Percentiles rank a stretch among this genome's conserved stretches.
Conservation (phyloP, 495 filamentous ascomycete species). For the Lophiostoma macrostomum region DNA sequence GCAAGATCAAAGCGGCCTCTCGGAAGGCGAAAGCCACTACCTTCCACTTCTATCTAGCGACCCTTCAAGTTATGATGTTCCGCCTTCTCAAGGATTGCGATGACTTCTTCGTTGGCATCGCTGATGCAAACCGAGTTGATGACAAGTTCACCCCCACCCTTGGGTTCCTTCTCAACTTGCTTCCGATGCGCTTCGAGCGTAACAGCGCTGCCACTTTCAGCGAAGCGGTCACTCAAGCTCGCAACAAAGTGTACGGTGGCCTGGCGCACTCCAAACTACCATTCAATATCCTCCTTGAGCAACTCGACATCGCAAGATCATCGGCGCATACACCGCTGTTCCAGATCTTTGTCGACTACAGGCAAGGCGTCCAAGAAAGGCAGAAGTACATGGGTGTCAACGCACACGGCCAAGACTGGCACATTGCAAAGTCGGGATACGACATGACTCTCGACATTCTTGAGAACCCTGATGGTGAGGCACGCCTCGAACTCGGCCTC, state of each 20-base stretch:
- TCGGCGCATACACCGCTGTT: neutral
- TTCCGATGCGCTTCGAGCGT: neutral
- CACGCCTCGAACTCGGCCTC: neutral
- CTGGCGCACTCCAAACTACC: neutral
- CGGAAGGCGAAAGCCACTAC: neutral
- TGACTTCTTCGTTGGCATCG: neutral
- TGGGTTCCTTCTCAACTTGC: slow-evolving; percentile 2
- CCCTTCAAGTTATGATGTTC: neutral
- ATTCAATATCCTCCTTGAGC: neutral
- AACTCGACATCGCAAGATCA: neutral
- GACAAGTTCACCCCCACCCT: neutral
- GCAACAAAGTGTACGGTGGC: neutral
- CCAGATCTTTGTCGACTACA: slow-evolving; percentile 6
- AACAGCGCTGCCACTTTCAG: neutral
- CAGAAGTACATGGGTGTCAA: neutral
- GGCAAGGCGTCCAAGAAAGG: neutral
- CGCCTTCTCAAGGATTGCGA: neutral
- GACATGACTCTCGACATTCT: neutral
- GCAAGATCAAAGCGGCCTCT: neutral
- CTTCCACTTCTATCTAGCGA: slow-evolving; percentile 7
- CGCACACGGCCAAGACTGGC: neutral
- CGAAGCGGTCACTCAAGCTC: neutral
- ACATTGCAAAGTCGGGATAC: neutral
- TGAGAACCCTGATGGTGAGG: neutral
- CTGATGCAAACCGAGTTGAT: slow-evolving; percentile 1